Evolutionary conservation across 768 basidiomycete species (phyloP), one percentile per base, ranked within the genome.

Genomic region (Xanthoconium stramineum): DNA sequence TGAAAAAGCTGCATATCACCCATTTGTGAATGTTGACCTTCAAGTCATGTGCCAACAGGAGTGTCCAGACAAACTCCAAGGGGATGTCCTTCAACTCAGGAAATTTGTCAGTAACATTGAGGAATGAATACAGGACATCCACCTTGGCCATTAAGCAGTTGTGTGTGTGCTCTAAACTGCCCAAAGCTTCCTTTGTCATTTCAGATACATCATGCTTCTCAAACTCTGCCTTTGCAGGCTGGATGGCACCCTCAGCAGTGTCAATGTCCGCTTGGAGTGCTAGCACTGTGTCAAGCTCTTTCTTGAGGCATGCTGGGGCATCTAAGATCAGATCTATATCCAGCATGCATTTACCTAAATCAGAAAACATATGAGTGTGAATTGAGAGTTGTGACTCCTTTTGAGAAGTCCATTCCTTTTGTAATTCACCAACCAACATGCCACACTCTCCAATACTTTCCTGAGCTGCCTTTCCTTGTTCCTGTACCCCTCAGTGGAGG

Each of bases 361-460:
- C 24, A 4, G 24, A 4, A 24, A 4, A 35, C 29, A 12, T 8
- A 49, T 17, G 17, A 6, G 48, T 28, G 6, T 28, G 11, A 5
- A 38, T 6, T 0, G 49, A 50, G 3, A 50, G 49, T 15, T 50
- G 49, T 0, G 24, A 39, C 14, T 50, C 30, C 8, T 32, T 30
- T 52, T 44, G n/a, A 48, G 46, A 43, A 11, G 59, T 56, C 78
- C 77, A 78, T 45, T 77, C 64, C 6, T 10, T 17, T 40, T 5
- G 0, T 61, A 78, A 60, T 0, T 72, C 65, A 3, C 32, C 29
- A 0, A 55, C 19, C 0, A 58, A 3, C 3, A 72, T 36, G 0
- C 61, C 64, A 47, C 65, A 69, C 5, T 59, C 20, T 3, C 49
- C 47, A 1, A 76, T 57, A 47, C 2, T 43, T 17, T 6, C 19